A percentile compares a stretch with the other conserved stretches of the same genome.
Conservation (phyloP, 2,329 filamentous ascomycete genomes). For the Coniochaeta sp. region DNA sequence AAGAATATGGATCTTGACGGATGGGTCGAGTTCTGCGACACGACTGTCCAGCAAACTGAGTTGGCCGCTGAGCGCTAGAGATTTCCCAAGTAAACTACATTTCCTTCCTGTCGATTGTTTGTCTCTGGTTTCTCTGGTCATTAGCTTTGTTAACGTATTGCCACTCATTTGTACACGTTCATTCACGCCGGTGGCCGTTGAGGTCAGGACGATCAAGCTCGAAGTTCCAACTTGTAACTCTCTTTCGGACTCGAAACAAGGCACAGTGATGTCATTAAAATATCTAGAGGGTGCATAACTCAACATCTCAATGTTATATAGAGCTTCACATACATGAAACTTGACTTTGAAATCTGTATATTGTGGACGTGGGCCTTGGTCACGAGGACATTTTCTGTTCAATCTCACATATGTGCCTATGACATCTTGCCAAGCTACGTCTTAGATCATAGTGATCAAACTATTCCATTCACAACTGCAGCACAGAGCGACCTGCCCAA, state of each 20-base stretch:
- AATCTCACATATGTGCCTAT: too few relatives aligned
- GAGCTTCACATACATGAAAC: not conserved
- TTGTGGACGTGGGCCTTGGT: too few relatives aligned
- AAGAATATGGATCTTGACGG: slow-evolving; percentile 59
- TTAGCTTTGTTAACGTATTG: not conserved
- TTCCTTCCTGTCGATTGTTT: not conserved
- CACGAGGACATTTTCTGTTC: too few relatives aligned
- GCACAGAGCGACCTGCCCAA: too few relatives aligned
- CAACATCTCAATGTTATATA: not conserved
- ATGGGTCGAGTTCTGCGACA: slow-evolving; percentile 52
- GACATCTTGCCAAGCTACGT: too few relatives aligned
- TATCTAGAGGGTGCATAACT: not conserved
- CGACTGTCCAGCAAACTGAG: slow-evolving; percentile 6
- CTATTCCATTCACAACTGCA: too few relatives aligned
- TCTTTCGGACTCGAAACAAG: not conserved
- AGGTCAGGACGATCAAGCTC: not conserved
- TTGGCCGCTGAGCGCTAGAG: not conserved
- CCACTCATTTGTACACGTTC: not conserved
- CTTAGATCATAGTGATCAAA: too few relatives aligned
- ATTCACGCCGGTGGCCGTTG: not conserved
- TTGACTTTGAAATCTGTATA: too few relatives aligned
- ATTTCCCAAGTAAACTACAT: not conserved
- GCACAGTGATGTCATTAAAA: not conserved
- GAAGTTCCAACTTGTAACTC: not conserved
- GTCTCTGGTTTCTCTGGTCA: not conserved